phyloP scores from a whole-genome alignment of 352 stramenopile species.

The Phytophthora foliorum region DNA sequence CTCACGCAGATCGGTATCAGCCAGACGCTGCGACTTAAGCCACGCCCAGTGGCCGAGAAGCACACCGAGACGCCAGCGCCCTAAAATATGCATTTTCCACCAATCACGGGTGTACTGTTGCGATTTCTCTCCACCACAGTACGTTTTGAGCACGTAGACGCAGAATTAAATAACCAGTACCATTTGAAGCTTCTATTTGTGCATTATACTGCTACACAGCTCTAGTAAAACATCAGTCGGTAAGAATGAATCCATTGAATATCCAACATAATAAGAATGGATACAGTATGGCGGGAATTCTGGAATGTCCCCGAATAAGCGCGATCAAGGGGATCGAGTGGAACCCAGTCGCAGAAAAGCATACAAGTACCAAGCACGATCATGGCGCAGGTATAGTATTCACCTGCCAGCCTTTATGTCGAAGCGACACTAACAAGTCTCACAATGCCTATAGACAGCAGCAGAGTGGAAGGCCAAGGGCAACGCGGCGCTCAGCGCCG shows the following conservation, averaged over 20 bases:
- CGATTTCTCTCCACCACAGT: background rate
- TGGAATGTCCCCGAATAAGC: conserved; percentile 35
- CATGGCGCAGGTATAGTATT: conserved; percentile 37
- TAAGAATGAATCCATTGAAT: no score
- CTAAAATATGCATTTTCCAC: conserved; percentile 13
- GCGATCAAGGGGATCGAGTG: conserved; percentile 21
- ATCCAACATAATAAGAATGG: no score
- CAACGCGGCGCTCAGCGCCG: conserved; percentile 95
- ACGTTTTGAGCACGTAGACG: background rate
- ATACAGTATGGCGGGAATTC: conserved; percentile 15
- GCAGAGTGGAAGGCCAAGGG: conserved; percentile 95
- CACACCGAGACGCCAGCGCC: background rate
- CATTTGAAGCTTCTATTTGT: background rate
- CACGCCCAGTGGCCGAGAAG: conserved; percentile 5
- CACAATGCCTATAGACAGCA: conserved; percentile 37
- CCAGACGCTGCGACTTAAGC: conserved; percentile 6
- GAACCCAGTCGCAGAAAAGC: conserved; percentile 36
- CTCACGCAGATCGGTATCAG: conserved; percentile 72
- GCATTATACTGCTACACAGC: no score
- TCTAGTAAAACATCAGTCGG: no score
- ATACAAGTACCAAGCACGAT: conserved; percentile 8
- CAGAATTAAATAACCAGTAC: background rate
- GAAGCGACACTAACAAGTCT: background rate
- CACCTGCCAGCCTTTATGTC: background rate
- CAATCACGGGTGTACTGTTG: background rate